Conservation (phyloP, 208 protist species). For the Herpetomonas muscarum region DNA sequence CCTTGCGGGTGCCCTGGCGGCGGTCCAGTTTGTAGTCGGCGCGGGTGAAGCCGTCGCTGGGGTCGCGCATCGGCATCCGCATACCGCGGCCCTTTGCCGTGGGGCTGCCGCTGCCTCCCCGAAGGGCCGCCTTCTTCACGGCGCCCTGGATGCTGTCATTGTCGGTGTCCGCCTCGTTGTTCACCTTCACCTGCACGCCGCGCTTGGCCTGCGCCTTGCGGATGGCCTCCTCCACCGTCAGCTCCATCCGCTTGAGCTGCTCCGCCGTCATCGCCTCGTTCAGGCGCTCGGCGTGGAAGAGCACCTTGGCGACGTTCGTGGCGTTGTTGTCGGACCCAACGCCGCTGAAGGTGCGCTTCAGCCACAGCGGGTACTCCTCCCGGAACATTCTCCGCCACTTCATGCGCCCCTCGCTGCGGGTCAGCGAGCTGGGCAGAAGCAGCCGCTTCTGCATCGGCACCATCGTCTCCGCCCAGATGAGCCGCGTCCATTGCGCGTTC, state of each 20-base stretch:
- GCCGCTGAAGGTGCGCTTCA: constrained; percentile 45
- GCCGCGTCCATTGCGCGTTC: constrained; percentile 65
- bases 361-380: constrained; percentile 65
- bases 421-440: constrained; percentile 34
- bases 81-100: constrained; percentile 6
- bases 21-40: constrained; percentile 58
- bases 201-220: constrained; percentile 36
- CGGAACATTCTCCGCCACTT: constrained; percentile 62
- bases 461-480: constrained; percentile 54
- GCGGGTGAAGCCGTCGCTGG: constrained; percentile 20
- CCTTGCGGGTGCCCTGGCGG: constrained; percentile 41
- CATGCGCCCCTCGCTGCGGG: constrained; percentile 47
- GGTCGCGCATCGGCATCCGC: background rate
- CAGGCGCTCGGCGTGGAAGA: constrained; percentile 38
- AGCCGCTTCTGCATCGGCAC: constrained; percentile 32
- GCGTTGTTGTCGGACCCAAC: constrained; percentile 48
- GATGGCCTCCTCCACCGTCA: constrained; percentile 47
- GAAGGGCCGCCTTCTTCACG: no score
- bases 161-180: constrained; percentile 10
- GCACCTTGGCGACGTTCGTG: constrained; percentile 45
- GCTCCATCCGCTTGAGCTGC: constrained; percentile 38
- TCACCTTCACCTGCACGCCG: constrained; percentile 26
- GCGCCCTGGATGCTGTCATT: background rate
- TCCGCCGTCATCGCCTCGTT: constrained; percentile 43
- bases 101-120: constrained; percentile 10